phyloP scores from a whole-genome alignment of 441 rosid genomes.

The Macaranga tanarius region DNA sequence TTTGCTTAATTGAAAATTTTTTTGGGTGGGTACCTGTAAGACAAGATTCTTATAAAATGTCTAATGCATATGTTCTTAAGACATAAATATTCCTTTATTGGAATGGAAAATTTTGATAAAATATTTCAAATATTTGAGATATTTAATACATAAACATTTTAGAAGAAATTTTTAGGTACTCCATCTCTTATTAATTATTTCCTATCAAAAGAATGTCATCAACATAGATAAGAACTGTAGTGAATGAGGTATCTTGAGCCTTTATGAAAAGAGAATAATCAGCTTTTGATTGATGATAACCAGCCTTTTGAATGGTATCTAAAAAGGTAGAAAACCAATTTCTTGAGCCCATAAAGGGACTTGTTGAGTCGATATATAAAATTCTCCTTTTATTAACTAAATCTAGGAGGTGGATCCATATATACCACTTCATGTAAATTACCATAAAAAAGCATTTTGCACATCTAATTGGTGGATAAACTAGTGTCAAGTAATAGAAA shows the following conservation, averaged over 20 bases:
- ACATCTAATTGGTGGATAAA: too few relatives aligned
- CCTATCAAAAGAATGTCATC: too few relatives aligned
- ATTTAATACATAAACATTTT: not conserved
- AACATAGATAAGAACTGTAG: conserved; percentile 3
- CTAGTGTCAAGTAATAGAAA: too few relatives aligned
- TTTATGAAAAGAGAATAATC: not conserved
- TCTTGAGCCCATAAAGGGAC: too few relatives aligned
- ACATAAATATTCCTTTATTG: conserved; percentile 8
- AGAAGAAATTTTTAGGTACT: not conserved
- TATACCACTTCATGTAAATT: too few relatives aligned
- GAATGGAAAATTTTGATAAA: not conserved
- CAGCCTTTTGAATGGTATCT: not conserved
- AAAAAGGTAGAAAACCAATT: not conserved
- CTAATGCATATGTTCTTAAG: not conserved
- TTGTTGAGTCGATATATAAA: too few relatives aligned
- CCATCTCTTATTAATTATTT: not conserved
- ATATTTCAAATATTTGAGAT: not conserved
- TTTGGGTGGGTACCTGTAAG: not conserved
- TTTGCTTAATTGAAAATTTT: not conserved
- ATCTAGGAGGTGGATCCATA: too few relatives aligned
- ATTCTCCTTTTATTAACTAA: too few relatives aligned
- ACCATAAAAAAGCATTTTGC: too few relatives aligned
- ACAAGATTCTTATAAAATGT: not conserved
- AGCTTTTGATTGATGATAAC: not conserved
- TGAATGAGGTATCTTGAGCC: not conserved